A percentile compares a stretch with the other conserved stretches of the same genome.
Evolutionary conservation across 768 basidiomycete species (phyloP).

Genomic region (Russula ochroleuca): DNA sequence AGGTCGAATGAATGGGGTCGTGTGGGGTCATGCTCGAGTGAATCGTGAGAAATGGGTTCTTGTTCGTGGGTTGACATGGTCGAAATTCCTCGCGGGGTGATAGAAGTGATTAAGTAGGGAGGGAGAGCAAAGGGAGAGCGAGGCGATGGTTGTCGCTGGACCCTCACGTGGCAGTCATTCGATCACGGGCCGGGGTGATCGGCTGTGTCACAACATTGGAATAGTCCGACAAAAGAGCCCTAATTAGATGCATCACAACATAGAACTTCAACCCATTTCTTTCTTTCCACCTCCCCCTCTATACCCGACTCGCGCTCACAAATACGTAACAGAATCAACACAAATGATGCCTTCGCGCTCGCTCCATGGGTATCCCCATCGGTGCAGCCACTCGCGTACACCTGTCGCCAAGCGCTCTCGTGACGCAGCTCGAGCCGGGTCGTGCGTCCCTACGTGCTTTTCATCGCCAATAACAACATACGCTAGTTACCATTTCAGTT

Average conservation of each 20-base stretch:
- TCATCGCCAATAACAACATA: constrained; percentile 93
- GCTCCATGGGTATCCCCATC: constrained; percentile 95
- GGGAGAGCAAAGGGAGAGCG: background rate
- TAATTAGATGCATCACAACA: constrained; percentile 19
- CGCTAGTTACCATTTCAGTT: constrained; percentile 41
- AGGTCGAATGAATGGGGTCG: constrained; percentile 56
- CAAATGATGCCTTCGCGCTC: constrained; percentile 89
- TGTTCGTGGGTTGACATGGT: constrained; percentile 36
- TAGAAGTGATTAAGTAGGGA: background rate
- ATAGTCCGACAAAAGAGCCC: constrained; percentile 8
- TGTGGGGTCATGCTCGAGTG: constrained; percentile 29
- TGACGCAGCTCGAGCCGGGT: constrained; percentile 73
- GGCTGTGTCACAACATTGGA: no score
- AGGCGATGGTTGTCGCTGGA: background rate
- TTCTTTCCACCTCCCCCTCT: constrained; percentile 14
- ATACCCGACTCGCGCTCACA: constrained; percentile 24
- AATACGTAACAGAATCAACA: constrained; percentile 81
- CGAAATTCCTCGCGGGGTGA: constrained; percentile 3
- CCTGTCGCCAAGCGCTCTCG: constrained; percentile 79
- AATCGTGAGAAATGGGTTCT: constrained; percentile 18
- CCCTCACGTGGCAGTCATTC: constrained; percentile 14
- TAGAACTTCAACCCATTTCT: constrained; percentile 3
- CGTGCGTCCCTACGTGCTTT: constrained; percentile 93
- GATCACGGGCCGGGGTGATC: background rate
- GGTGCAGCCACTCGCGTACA: constrained; percentile 85